Base-by-base conservation (phyloP, 306 rosid species). In the Rosa lucieae region DNA sequence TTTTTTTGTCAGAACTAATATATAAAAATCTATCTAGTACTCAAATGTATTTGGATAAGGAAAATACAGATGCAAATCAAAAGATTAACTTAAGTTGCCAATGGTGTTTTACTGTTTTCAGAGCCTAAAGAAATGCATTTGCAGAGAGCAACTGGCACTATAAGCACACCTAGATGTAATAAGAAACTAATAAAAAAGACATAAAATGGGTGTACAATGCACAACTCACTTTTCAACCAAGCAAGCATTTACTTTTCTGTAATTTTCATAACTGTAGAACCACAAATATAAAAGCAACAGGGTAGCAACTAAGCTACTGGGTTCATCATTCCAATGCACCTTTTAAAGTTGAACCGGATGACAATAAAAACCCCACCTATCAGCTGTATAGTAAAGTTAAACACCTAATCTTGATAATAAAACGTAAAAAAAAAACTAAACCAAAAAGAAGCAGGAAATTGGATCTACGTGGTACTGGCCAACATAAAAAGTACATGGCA, bases 201-300 rank as follows among this genome's bases (percentile, higher is more conserved):
- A 15, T 43, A 42, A 59, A 42, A n/a, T 7, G 26, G 39, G 51
- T 37, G 12, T 37, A 37, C 77, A 73, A 73, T 55, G 23, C 40
- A 13, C 68, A 20, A 6, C 52, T 37, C 20, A 56, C 63, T 56
- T 43, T 17, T 1, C 9, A 56, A 56, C 61, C 77, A 74, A 58
- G 70, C 52, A 68, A 42, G 8, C 72, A 68, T 68, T 43, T 58
- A 21, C 53, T 59, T 74, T 74, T 59, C 21, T 14, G 10, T 44
- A 59, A 23, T 11, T 59, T 23, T 23, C 35, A 74, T 10, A 8
- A 43, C 26, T 8, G 48, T 42, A 43, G 17, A 58, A 43, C 43
- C 55, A 43, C 12, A 14, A 43, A 40, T 23, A 37, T 21, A 13
- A 59, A 75, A 59, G 26, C 44, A 26, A 75, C 12, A 39, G 61